Evolutionary conservation across 805 yeast genomes (phyloP).

Genomic region (Ogataea pilisensis): DNA sequence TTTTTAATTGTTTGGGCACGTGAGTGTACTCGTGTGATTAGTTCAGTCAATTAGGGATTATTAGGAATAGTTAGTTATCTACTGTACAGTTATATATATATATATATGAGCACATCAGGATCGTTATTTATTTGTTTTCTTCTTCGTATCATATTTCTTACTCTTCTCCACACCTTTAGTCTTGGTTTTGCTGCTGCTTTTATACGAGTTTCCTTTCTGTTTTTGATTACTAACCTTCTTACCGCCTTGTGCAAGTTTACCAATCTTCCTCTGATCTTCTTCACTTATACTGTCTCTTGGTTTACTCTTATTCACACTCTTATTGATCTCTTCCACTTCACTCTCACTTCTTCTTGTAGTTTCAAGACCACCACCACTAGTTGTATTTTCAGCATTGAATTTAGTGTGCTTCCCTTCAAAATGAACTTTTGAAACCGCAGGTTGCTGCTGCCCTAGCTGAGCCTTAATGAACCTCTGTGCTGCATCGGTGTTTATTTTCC

Average conservation of each 20-base stretch:
- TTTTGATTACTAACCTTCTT: slow-evolving; percentile 2
- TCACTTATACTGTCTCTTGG: not conserved
- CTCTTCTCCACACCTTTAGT: slow-evolving; percentile 1
- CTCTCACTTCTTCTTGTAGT: not conserved
- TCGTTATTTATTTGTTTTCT: not conserved
- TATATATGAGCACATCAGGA: not conserved
- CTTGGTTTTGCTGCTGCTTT: not conserved
- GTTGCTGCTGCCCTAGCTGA: slow-evolving; percentile 25
- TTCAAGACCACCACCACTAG: not conserved
- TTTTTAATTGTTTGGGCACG: too few species aligned
- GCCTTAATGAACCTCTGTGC: slow-evolving; percentile 39
- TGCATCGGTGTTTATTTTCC: slow-evolving; percentile 28
- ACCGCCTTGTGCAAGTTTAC: not conserved
- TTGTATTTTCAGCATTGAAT: slow-evolving; percentile 29
- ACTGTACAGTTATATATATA: not conserved
- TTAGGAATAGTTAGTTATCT: not conserved
- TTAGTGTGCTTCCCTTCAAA: slow-evolving; percentile 54
- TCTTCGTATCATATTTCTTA: not conserved
- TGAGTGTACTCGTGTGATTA: too few species aligned
- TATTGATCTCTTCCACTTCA: slow-evolving; percentile 1
- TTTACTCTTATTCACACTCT: not conserved
- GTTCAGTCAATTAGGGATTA: too few species aligned
- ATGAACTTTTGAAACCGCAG: slow-evolving; percentile 50
- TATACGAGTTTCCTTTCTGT: slow-evolving; percentile 1
- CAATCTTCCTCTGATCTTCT: not conserved